These are phyloP conservation scores for Geotrichum phurueaensis DNA, from an alignment of 1,139 yeast genomes.

Conservation along the genomic window DNA sequence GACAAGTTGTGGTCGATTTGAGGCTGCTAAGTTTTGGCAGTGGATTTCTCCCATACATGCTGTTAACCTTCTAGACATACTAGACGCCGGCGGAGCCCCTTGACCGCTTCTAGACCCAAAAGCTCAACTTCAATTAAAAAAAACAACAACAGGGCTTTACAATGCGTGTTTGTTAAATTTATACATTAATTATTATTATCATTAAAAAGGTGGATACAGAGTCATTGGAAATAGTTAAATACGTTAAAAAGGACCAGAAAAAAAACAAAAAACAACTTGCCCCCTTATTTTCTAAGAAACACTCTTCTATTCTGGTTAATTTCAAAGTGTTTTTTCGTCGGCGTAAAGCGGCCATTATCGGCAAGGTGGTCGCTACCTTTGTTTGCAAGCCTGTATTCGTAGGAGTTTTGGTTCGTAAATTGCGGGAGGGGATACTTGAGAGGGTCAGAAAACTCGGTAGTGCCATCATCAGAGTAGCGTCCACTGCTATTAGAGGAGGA, in stretches of 20 bases:
- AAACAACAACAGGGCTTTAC: background rate
- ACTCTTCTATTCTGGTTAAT: background rate
- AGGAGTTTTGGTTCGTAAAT: background rate
- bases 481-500: conserved; percentile 3
- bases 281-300: background rate
- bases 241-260: background rate
- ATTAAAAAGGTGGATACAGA: background rate
- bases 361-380: background rate
- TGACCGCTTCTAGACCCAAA: too few relatives aligned
- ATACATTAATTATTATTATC: background rate
- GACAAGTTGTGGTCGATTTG: background rate
- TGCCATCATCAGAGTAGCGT: conserved; percentile 7
- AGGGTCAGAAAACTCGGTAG: conserved; percentile 1
- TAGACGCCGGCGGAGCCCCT: too few relatives aligned
- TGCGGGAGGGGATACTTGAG: conserved; percentile 2
- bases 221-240: background rate
- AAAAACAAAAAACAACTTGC: background rate
- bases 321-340: background rate
- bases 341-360: background rate
- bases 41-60: background rate
- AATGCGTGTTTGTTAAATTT: background rate
- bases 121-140: background rate
- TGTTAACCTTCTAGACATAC: too few relatives aligned
- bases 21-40: background rate
- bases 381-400: background rate